A percentile compares a stretch with the other conserved stretches of the same genome.
phyloP scores from a whole-genome alignment of 768 basidiomycete species.

The Lactifluus echinatus region DNA sequence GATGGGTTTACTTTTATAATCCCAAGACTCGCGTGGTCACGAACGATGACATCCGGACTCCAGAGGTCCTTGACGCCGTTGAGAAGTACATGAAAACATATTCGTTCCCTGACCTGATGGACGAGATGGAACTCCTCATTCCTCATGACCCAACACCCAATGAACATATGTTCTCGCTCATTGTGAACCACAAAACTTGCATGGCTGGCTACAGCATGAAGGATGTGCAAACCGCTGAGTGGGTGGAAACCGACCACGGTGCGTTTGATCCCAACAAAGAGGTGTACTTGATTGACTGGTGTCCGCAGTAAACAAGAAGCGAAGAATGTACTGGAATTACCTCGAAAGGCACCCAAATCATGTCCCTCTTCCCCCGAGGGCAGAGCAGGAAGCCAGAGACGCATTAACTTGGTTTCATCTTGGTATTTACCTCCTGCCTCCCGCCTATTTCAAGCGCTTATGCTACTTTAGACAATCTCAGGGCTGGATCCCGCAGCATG shows the following conservation, averaged over 20 bases:
- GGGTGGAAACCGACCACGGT: constrained; percentile 3
- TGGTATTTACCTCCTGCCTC: constrained; percentile 17
- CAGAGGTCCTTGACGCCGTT: constrained; percentile 27
- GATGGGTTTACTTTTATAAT: constrained; percentile 46
- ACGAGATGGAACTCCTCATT: constrained; percentile 39
- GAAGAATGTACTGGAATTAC: constrained; percentile 46
- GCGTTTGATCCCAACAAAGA: neutral
- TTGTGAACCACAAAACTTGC: constrained; percentile 40
- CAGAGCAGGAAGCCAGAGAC: constrained; percentile 39
- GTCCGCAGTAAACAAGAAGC: constrained; percentile 17
- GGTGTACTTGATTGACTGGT: constrained; percentile 1
- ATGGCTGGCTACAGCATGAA: constrained; percentile 33
- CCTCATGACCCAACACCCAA: constrained; percentile 24
- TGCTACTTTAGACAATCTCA: constrained; percentile 39
- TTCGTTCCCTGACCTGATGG: constrained; percentile 27
- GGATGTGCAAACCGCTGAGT: constrained; percentile 20
- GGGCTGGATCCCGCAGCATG: constrained; percentile 34
- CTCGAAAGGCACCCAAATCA: constrained; percentile 43
- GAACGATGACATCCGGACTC: constrained; percentile 43
- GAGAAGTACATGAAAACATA: constrained; percentile 26
- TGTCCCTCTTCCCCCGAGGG: constrained; percentile 33
- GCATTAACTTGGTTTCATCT: constrained; percentile 45
- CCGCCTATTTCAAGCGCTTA: neutral
- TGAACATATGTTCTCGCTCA: constrained; percentile 30
- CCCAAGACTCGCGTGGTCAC: constrained; percentile 33